phyloP scores from a whole-genome alignment of 345 rosid species.

The Pelargonium nanum region DNA sequence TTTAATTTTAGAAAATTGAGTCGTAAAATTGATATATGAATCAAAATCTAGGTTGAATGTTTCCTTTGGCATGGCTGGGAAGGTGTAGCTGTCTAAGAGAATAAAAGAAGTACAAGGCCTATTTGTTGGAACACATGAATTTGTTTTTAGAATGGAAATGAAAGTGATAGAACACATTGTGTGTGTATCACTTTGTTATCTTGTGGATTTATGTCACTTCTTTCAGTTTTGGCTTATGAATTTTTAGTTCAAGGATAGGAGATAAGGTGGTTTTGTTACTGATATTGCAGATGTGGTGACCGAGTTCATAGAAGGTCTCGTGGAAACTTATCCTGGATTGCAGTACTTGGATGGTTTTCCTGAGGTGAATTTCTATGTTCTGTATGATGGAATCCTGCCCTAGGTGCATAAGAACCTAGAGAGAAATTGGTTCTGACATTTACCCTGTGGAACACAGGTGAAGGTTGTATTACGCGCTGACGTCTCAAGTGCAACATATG shows the following conservation, averaged over 20 bases:
- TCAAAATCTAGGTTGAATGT: not conserved
- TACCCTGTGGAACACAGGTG: slow-evolving; percentile 35
- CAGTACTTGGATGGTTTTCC: slow-evolving; percentile 93
- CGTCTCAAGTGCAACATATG: slow-evolving; percentile 51
- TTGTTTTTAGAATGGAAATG: not conserved
- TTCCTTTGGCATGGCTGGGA: not conserved
- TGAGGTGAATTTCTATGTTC: slow-evolving; percentile 35
- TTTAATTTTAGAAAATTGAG: not conserved
- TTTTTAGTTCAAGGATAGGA: too few relatives aligned
- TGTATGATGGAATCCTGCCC: not conserved
- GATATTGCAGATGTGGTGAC: slow-evolving; percentile 72
- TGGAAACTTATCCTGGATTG: slow-evolving; percentile 77
- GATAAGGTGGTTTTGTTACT: slow-evolving; percentile 4
- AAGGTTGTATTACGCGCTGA: slow-evolving; percentile 93
- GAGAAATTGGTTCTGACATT: not conserved
- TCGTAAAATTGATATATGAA: not conserved
- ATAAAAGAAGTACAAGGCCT: not conserved
- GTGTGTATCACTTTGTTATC: slow-evolving; percentile 3
- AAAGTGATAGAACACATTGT: not conserved
- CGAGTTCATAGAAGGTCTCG: slow-evolving; percentile 90
- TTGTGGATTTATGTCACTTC: not conserved
- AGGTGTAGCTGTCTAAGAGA: not conserved
- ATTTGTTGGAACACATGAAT: not conserved
- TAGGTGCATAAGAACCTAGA: not conserved
- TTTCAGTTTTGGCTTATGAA: not conserved